A percentile compares a stretch with the other conserved stretches of the same genome.
Conservation (phyloP, 768 basidiomycete genomes). For the Daedaleopsis nitida region DNA sequence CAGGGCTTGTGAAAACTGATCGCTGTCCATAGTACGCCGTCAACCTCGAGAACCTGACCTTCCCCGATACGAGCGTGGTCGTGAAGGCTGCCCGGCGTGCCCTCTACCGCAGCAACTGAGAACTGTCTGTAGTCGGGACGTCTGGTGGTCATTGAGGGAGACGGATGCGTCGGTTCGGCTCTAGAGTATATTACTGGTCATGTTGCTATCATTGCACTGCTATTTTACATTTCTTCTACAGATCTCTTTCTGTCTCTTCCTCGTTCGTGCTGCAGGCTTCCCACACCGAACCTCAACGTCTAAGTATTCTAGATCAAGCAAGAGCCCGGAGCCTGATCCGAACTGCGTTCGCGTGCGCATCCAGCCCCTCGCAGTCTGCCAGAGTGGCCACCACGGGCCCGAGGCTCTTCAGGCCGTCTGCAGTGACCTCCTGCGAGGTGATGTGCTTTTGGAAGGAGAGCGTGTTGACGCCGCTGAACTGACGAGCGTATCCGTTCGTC, state of each 20-base stretch:
- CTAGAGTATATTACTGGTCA: slow-evolving; percentile 25
- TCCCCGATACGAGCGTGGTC: slow-evolving; percentile 91
- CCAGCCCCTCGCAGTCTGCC: slow-evolving; percentile 93
- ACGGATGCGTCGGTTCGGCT: not conserved
- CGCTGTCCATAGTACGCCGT: slow-evolving; percentile 70
- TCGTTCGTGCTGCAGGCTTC: slow-evolving; percentile 4
- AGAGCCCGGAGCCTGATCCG: slow-evolving; percentile 65
- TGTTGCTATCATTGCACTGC: slow-evolving; percentile 26
- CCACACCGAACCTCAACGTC: not conserved
- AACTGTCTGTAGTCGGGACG: not conserved
- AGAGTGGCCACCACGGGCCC: slow-evolving; percentile 89
- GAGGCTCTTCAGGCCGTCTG: slow-evolving; percentile 69
- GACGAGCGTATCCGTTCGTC: slow-evolving; percentile 94
- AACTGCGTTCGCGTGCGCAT: slow-evolving; percentile 96
- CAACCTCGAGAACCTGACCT: slow-evolving; percentile 85
- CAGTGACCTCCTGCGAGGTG: slow-evolving; percentile 91
- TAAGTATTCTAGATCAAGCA: not conserved
- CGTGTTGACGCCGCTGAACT: slow-evolving; percentile 98
- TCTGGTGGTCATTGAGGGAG: too few species aligned
- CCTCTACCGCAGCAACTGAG: slow-evolving; percentile 84
- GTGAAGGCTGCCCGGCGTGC: slow-evolving; percentile 94
- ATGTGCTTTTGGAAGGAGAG: slow-evolving; percentile 98
- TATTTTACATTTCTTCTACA: slow-evolving; percentile 21
- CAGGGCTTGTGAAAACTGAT: slow-evolving; percentile 9
- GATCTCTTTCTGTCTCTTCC: not conserved